Evolutionary conservation across 2,329 filamentous ascomycete species (phyloP).

Genomic region (Fusarium sp.): DNA sequence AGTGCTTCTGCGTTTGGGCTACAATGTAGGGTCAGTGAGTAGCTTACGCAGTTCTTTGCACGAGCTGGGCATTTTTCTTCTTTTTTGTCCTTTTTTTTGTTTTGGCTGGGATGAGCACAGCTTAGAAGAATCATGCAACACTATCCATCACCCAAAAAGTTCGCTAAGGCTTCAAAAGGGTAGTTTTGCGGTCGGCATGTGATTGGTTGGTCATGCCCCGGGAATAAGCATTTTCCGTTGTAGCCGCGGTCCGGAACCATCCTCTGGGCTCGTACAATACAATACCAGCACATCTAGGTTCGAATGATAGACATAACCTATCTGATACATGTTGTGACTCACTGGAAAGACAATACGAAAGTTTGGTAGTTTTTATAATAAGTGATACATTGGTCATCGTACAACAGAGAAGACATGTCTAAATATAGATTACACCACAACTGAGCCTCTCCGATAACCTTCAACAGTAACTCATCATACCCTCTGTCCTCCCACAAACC

Average conservation of each 20-base stretch:
- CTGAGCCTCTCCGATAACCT: neutral
- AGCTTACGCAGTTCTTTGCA: slow-evolving; percentile 94
- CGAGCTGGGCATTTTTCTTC: slow-evolving; percentile 85
- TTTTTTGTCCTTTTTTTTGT: neutral
- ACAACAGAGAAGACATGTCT: too few species aligned
- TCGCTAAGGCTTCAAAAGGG: slow-evolving; percentile 32
- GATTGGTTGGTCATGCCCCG: slow-evolving; percentile 41
- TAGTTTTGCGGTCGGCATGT: slow-evolving; percentile 46
- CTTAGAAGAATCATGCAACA: slow-evolving; percentile 42
- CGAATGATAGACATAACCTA: too few species aligned
- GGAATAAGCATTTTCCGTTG: slow-evolving; percentile 18
- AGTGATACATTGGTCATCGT: too few species aligned
- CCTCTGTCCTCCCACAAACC: slow-evolving; percentile 20
- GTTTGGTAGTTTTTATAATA: too few species aligned
- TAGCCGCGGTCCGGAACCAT: too few species aligned
- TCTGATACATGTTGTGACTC: too few species aligned
- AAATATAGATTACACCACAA: neutral
- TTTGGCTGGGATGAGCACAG: slow-evolving; percentile 49
- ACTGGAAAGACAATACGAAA: too few species aligned
- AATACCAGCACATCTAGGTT: too few species aligned
- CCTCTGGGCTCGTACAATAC: too few species aligned
- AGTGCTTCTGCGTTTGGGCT: neutral
- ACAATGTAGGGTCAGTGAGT: slow-evolving; percentile 9
- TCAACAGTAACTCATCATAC: neutral
- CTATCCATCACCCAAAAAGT: slow-evolving; percentile 31